Base-by-base conservation (phyloP, 345 rosid species). In the Geranium brycei region DNA sequence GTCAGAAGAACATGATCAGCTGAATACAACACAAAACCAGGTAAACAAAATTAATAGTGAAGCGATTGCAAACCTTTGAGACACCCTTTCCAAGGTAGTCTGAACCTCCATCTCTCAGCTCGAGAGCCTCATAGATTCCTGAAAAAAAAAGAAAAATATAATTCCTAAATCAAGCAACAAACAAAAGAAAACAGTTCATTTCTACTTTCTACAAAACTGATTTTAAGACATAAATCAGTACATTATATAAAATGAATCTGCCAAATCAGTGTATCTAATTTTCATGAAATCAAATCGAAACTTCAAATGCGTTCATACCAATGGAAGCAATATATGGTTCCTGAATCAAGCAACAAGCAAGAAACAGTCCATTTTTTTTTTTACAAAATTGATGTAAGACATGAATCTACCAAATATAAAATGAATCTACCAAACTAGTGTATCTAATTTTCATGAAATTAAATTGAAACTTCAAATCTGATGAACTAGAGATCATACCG, bases 11-110 rank as follows among this genome's bases (percentile, higher is more conserved):
- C 7, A 47, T 8, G 11, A 47, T 47, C 15, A 47, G 53, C 53
- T 47, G 53, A 47, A 47, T 10, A 15, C 13, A 58, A 18, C 31
- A 19, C 1, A 15, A 32, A 0, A 31, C 16, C 2, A 4, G 18
- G 41, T 17, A 18, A 28, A 41, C 59, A 8, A 12, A 35, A 23
- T 17, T 7, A 56, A 19, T 4, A 8, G 12, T 59, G 62, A 8
- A 31, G 61, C 17, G 47, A 19, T 14, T 38, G 17, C 64, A 17
- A 15, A 89, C 98, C 96, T 89, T 89, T 17, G 76, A 76, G 5
- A 92, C 98, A 79, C 96, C 98, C 81, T 92, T 92, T 58, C 98
- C 98, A 35, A 92, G 95, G 65, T 89, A 92, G 69, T 92, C 98
- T 0, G 93, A 78, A 19, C 98, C 98, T 66, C 98, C 98, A 74